Conservation (phyloP, 352 stramenopile species). For the Globisporangium rhizosaccharum region DNA sequence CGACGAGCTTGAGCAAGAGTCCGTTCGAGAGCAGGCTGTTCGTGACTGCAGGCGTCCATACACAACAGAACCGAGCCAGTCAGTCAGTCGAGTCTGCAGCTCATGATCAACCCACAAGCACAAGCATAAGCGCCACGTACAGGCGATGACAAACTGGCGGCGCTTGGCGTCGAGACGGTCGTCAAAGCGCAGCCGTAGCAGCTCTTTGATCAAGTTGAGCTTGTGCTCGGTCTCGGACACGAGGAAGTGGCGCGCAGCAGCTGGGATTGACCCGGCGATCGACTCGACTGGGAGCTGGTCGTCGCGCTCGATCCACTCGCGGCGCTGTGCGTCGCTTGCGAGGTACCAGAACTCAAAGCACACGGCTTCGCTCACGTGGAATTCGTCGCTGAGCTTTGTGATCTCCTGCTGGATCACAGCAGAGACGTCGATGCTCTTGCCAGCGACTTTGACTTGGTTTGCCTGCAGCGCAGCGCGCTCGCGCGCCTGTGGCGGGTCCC, state of each 20-base stretch:
- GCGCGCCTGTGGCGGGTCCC: constrained; percentile 27
- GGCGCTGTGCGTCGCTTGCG: constrained; percentile 60
- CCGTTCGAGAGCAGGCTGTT: constrained; percentile 56
- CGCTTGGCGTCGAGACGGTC: constrained; percentile 44
- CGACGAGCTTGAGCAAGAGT: constrained; percentile 46
- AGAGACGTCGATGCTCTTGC: constrained; percentile 70
- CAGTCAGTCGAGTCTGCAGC: background rate
- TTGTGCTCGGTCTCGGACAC: constrained; percentile 73
- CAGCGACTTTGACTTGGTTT: constrained; percentile 50
- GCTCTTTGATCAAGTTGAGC: constrained; percentile 67
- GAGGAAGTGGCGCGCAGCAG: constrained; percentile 67
- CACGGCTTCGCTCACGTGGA: constrained; percentile 47
- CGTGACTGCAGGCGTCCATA: constrained; percentile 24
- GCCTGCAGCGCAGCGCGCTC: constrained; percentile 62
- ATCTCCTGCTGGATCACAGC: constrained; percentile 81
- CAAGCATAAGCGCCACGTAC: constrained; percentile 7
- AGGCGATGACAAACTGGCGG: constrained; percentile 56
- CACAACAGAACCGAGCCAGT: background rate
- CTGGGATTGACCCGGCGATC: constrained; percentile 54
- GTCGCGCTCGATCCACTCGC: constrained; percentile 64
- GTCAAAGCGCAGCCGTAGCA: constrained; percentile 64
- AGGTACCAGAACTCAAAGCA: constrained; percentile 78
- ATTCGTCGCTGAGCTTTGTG: constrained; percentile 75
- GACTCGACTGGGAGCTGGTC: constrained; percentile 47
- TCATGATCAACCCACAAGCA: background rate